A percentile compares a stretch with the other conserved stretches of the same genome.
phyloP scores from a whole-genome alignment of 169 alveolate species.

The Plasmodium knowlesi region DNA sequence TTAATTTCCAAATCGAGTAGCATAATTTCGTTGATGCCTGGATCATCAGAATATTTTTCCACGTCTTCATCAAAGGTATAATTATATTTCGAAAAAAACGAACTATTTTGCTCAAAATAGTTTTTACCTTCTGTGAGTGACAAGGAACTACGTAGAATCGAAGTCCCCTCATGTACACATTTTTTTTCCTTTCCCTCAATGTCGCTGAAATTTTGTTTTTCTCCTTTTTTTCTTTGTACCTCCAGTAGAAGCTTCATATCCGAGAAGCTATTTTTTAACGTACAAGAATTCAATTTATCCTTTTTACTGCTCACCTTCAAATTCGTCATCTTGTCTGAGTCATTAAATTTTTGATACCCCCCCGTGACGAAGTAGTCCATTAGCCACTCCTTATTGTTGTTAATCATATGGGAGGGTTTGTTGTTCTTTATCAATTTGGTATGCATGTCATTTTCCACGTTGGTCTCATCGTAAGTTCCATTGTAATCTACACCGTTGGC shows the following conservation, averaged over 20 bases:
- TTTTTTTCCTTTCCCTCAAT: slow-evolving; percentile 2
- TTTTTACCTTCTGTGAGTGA: not conserved
- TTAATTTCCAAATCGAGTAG: slow-evolving; percentile 40
- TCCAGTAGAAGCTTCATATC: not conserved
- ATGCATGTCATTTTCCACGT: not conserved
- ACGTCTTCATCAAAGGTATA: not conserved
- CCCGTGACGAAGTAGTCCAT: not conserved
- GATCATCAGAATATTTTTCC: not conserved
- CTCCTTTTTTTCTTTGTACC: slow-evolving; percentile 13
- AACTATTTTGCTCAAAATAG: slow-evolving; percentile 1
- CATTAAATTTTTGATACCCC: not conserved
- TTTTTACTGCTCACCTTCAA: not conserved
- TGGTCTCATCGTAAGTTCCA: not conserved
- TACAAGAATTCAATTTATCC: not conserved
- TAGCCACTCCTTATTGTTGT: not conserved
- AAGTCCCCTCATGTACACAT: not conserved
- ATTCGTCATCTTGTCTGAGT: not conserved
- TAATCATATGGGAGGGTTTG: not conserved
- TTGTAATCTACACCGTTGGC: too few relatives aligned
- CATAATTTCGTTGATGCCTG: slow-evolving; percentile 27
- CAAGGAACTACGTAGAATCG: not conserved
- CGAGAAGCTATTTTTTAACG: slow-evolving; percentile 4
- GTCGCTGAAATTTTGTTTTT: slow-evolving; percentile 37
- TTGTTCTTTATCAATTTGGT: slow-evolving; percentile 1
- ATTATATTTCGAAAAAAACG: slow-evolving; percentile 2